Evolutionary conservation across 352 stramenopile species (phyloP).

Genomic region (Phytophthora citricola): DNA sequence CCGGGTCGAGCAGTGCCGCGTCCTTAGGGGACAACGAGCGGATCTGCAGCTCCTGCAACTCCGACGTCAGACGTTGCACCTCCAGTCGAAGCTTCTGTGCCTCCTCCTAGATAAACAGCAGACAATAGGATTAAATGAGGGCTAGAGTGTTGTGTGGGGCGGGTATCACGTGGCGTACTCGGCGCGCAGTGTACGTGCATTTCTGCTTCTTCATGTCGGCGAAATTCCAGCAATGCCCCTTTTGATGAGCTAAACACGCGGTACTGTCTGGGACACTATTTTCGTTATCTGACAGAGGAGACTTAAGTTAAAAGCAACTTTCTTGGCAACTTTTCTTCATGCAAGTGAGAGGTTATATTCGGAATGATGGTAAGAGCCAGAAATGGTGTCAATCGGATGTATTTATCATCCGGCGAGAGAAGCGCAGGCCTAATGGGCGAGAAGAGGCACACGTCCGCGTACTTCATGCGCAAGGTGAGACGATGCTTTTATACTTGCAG

Average conservation of each 20-base stretch:
- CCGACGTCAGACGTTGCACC: conserved; percentile 22
- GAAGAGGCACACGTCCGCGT: too few species aligned
- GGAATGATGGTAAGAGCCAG: too few species aligned
- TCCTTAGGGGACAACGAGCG: conserved; percentile 16
- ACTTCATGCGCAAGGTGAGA: too few species aligned
- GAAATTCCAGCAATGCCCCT: neutral
- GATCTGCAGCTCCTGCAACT: conserved; percentile 27
- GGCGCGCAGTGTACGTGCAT: conserved; percentile 23
- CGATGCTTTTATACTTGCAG: too few species aligned
- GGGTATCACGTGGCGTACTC: conserved; percentile 7
- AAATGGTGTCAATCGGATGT: too few species aligned
- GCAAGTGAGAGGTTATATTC: too few species aligned
- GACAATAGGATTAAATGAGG: neutral
- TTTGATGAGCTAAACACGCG: neutral
- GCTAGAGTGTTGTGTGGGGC: neutral
- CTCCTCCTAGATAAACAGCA: conserved; percentile 26
- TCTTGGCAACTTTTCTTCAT: neutral
- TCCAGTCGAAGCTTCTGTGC: conserved; percentile 25
- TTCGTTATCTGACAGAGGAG: too few species aligned
- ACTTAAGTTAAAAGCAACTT: too few species aligned
- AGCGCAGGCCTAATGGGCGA: too few species aligned
- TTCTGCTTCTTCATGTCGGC: conserved; percentile 35
- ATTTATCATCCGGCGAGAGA: too few species aligned
- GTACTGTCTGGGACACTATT: neutral
- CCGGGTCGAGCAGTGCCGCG: conserved; percentile 16